Evolutionary conservation across 2,329 filamentous ascomycete genomes (phyloP), one percentile per base, ranked within the genome.

Genomic region (Aspergillus novoparasiticus): DNA sequence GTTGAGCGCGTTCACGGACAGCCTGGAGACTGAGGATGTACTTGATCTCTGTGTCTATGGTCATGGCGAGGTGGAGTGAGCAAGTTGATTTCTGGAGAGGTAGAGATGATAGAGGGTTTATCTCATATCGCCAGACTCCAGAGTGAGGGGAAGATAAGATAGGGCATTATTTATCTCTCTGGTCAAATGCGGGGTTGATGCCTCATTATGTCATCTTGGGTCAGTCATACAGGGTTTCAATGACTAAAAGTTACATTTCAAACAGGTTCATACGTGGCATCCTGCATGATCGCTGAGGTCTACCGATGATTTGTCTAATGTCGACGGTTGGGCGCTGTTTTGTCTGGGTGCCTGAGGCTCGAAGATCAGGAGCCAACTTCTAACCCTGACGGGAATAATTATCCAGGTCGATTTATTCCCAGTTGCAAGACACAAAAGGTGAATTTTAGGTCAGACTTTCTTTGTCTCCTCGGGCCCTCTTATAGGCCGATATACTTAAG

Each of bases 11-110:
- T 55, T 71, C 65, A 16, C 74, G 73, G 30, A 76, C 73, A 3
- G 73, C 71, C 60, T 74, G 63, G 1, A 76, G 64, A 56, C 71
- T 66, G 45, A 75, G 70, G 14, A 76, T 55, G 53, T 71, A 65
- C 57, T 74, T 65, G n/a, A 75, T 71, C 21, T 62, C 61, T 30
- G 59, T 56, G 41, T 69, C 67, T 68, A 71, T 70, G n/a, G 36
- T 58, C 32, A 28, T 34, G 2, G 12, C 21, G 51, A 56, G 14
- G 50, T n/a, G 16, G 5, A 5, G 10, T 19, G 3, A n/a, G 28
- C n/a, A 2, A 19, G 19, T 21, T 4, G 3, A 11, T 10, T 53
- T 19, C 12, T 16, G 34, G 6, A 36, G 19, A 14, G n/a, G 14
- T 34, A 9, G 48, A 21, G 26, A 28, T 8, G 26, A 6, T 28